Evolutionary conservation across 2,329 filamentous ascomycete species (phyloP).

Genomic region (Fusarium cyanostomum): DNA sequence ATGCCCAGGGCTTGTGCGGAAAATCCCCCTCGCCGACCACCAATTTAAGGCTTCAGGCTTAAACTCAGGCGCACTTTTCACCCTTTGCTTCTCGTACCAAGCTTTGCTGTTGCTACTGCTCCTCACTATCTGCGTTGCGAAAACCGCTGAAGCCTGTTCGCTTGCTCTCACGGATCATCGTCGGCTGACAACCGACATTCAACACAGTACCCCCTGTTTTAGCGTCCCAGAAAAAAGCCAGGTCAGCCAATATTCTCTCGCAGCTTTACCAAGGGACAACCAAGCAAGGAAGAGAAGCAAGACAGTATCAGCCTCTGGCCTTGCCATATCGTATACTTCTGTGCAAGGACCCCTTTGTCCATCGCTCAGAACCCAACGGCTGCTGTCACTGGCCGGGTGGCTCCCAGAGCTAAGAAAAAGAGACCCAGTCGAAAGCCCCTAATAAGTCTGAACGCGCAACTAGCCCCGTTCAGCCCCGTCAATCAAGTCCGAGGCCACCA

Average conservation of each 20-base stretch:
- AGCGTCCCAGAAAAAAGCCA: constrained; percentile 21
- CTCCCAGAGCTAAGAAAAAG: constrained; percentile 25
- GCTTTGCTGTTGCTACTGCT: background rate
- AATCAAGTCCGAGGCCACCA: constrained; percentile 37
- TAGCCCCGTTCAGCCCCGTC: constrained; percentile 42
- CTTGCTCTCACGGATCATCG: constrained; percentile 17
- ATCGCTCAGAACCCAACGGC: constrained; percentile 2
- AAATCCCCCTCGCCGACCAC: constrained; percentile 21
- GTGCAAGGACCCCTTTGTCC: constrained; percentile 10
- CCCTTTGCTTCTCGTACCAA: background rate
- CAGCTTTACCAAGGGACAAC: background rate
- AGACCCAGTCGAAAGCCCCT: constrained; percentile 40
- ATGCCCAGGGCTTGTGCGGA: constrained; percentile 7
- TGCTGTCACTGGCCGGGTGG: constrained; percentile 19
- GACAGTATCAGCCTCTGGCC: constrained; percentile 1
- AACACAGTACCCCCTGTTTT: constrained; percentile 21
- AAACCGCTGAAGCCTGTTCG: constrained; percentile 6
- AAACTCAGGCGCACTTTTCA: background rate
- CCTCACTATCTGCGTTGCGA: background rate
- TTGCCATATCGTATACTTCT: constrained; percentile 3
- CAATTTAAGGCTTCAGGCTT: background rate
- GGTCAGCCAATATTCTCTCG: constrained; percentile 12
- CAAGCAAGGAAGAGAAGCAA: background rate
- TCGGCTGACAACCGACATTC: constrained; percentile 19
- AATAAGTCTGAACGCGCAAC: constrained; percentile 43